These are phyloP conservation scores for Dactylorhiza incarnata DNA, from an alignment of 106 monocot species.

Conservation along the genomic window DNA sequence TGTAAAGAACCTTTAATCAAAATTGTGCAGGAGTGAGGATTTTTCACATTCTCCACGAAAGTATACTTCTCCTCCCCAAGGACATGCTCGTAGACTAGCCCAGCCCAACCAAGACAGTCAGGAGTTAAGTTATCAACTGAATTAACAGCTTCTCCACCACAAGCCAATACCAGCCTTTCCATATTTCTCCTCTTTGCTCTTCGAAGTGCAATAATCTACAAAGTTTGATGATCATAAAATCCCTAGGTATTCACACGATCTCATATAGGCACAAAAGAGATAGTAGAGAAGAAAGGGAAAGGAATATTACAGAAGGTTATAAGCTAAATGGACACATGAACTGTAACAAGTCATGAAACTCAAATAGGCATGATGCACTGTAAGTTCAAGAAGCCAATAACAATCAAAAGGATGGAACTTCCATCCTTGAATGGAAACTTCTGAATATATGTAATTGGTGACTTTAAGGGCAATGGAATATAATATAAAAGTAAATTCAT, in stretches of 20 bases:
- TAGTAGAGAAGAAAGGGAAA: neutral
- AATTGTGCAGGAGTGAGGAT: constrained; percentile 89
- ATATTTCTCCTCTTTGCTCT: constrained; percentile 99
- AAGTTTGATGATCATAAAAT: neutral
- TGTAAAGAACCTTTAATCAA: constrained; percentile 75
- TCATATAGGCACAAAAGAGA: neutral
- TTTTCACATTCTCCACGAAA: constrained; percentile 94
- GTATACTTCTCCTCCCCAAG: constrained; percentile 97
- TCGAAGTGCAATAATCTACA: constrained; percentile 79
- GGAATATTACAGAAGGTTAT: neutral
- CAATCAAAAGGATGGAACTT: neutral
- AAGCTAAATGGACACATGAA: neutral
- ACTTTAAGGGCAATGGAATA: neutral
- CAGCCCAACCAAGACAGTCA: constrained; percentile 91
- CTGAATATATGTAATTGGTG: neutral
- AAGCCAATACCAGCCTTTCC: constrained; percentile 90
- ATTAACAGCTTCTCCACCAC: constrained; percentile 94
- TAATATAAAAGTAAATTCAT: neutral
- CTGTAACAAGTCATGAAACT: neutral
- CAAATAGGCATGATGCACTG: neutral
- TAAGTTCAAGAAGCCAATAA: neutral
- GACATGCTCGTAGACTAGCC: constrained; percentile 93
- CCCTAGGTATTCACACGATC: neutral
- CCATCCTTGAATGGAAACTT: neutral
- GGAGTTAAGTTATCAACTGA: constrained; percentile 84